Evolutionary conservation across 192 early-diverging fungal species (phyloP).

Genomic region (Coemansia sp.): DNA sequence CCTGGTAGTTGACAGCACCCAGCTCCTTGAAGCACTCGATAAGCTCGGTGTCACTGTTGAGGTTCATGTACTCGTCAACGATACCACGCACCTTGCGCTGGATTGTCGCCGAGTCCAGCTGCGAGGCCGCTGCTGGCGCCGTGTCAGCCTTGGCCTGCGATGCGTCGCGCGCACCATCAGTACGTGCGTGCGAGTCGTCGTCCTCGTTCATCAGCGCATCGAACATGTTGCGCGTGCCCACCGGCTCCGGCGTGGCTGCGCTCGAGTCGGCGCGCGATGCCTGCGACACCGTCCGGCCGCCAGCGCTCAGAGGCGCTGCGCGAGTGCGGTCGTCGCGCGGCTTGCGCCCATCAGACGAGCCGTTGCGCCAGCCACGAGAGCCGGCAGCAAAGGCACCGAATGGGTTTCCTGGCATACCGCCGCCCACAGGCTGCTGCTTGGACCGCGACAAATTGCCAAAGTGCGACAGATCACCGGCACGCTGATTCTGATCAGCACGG

Average conservation of each 20-base stretch:
- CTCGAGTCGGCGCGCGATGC: conserved; percentile 53
- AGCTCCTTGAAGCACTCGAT: conserved; percentile 70
- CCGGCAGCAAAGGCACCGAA: conserved; percentile 51
- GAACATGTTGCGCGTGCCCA: conserved; percentile 53
- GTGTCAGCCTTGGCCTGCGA: conserved; percentile 18
- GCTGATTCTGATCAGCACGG: conserved; percentile 53
- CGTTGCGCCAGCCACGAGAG: conserved; percentile 50
- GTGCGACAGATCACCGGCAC: conserved; percentile 67
- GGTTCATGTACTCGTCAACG: conserved; percentile 62
- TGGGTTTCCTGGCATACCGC: conserved; percentile 25
- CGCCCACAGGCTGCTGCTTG: conserved; percentile 31
- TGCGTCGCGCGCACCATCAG: conserved; percentile 28
- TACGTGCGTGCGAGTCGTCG: conserved; percentile 31
- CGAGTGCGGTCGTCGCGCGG: conserved; percentile 34
- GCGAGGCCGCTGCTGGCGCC: conserved; percentile 19
- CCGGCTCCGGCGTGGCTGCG: conserved; percentile 48
- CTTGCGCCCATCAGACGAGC: conserved; percentile 44
- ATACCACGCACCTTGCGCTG: conserved; percentile 58
- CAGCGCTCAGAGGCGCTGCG: conserved; percentile 22
- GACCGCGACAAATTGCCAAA: conserved; percentile 73
- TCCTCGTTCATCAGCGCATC: conserved; percentile 48
- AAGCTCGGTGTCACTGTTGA: conserved; percentile 63
- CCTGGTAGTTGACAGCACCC: conserved; percentile 58
- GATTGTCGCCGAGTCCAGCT: conserved; percentile 54
- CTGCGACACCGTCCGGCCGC: conserved; percentile 50